Evolutionary conservation across 768 basidiomycete species (phyloP), one percentile per base, ranked within the genome.

Genomic region (Naganishia randhawae): DNA sequence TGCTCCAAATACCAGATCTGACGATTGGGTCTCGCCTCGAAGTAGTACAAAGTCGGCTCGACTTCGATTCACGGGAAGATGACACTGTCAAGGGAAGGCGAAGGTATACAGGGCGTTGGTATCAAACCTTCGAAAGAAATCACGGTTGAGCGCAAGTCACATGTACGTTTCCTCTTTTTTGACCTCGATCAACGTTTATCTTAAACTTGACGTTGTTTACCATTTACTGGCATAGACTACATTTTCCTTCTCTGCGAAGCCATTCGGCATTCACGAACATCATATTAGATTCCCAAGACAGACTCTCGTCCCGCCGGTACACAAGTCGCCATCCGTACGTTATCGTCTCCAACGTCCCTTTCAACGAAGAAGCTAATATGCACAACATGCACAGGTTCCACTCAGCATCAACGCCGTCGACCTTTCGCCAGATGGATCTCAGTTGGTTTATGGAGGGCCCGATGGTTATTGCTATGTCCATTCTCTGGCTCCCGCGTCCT

Each of bases 41-140:
- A 3, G 37, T 45, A 79, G 78, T 91, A 91, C 81, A 66, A 73
- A 25, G 62, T 63, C 0, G 77, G 76, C 16, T 83, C 84, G 67
- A 51, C 77, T 0, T 82, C 82, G 3, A 84, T 88, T 0, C 89
- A 91, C 73, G 85, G 86, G 0, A 88, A 86, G 78, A 82, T 88
- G 27, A 78, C 80, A 50, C 80, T 87, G 32, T n/a, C 37, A n/a
- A 78, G 78, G 14, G 83, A 87, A 68, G 75, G 71, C 10, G 80
- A 85, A 9, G 80, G 50, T 1, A n/a, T 63, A 16, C 67, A 85
- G 73, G 78, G 82, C 1, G 82, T 88, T 5, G 76, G 79, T 16
- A 78, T 87, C 6, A 81, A 78, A 3, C 72, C 83, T 0, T 72
- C 82, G n/a, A 85, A 84, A n/a, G 85, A 83, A 3, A 80, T 86